phyloP scores from a whole-genome alignment of 345 rosid species.

The Camelina sativa region DNA sequence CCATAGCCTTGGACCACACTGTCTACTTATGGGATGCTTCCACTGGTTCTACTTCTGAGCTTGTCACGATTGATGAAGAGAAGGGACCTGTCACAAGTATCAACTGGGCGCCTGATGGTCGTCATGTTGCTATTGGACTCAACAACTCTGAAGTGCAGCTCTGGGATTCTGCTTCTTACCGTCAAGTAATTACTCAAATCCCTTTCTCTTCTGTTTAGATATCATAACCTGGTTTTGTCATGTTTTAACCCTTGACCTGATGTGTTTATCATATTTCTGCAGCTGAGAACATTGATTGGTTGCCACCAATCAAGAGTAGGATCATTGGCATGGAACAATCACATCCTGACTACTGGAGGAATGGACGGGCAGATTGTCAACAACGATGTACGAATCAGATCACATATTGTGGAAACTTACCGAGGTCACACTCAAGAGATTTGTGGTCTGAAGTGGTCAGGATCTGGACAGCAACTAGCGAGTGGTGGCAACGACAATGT shows the following conservation, averaged over 20 bases:
- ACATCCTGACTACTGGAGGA: constrained; percentile 53
- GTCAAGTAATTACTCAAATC: constrained; percentile 16
- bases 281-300: constrained; percentile 47
- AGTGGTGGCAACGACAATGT: constrained; percentile 53
- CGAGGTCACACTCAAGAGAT: constrained; percentile 56
- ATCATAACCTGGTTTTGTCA: background rate
- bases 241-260: background rate
- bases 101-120: constrained; percentile 48
- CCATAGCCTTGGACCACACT: constrained; percentile 46
- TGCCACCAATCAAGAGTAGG: constrained; percentile 52
- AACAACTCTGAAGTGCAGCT: constrained; percentile 44
- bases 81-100: constrained; percentile 44
- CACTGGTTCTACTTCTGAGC: constrained; percentile 52
- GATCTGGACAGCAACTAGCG: constrained; percentile 56
- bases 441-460: constrained; percentile 65
- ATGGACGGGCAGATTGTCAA: constrained; percentile 52
- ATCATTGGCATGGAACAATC: constrained; percentile 50
- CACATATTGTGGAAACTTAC: constrained; percentile 50
- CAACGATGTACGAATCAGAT: constrained; percentile 51
- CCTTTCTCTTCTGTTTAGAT: background rate
- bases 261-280: background rate
- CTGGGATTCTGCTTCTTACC: constrained; percentile 36
- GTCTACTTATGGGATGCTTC: constrained; percentile 59
- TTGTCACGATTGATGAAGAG: constrained; percentile 54
- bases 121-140: constrained; percentile 41